These are phyloP conservation scores for Globisporangium acanthophoron DNA, from an alignment of 352 stramenopile species.

Conservation along the genomic window DNA sequence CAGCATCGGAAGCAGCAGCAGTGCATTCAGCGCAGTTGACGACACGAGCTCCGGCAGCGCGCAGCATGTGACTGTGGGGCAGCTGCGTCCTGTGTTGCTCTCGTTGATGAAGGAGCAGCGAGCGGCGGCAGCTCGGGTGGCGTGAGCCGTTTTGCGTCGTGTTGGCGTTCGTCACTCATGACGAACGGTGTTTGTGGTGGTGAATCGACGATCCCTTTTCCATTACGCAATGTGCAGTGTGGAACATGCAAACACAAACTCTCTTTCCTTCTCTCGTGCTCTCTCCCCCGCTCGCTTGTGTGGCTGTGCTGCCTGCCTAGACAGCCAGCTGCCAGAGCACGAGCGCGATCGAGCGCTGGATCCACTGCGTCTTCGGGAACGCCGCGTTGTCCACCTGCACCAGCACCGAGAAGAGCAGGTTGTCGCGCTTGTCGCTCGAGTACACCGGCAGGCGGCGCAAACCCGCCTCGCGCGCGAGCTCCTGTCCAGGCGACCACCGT, in stretches of 20 bases:
- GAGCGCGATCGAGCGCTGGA: constrained; percentile 77
- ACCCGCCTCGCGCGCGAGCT: constrained; percentile 17
- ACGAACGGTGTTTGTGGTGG: background rate
- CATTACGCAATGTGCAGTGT: background rate
- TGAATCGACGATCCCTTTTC: background rate
- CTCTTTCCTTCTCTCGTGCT: background rate
- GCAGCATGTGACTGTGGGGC: constrained; percentile 34
- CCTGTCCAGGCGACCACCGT: constrained; percentile 45
- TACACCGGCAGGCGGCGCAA: constrained; percentile 80
- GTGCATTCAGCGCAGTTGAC: background rate
- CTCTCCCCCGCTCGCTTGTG: background rate
- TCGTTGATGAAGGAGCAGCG: constrained; percentile 32
- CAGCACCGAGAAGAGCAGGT: constrained; percentile 80
- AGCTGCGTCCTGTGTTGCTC: constrained; percentile 38
- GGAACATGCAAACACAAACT: constrained; percentile 8
- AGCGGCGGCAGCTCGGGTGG: background rate
- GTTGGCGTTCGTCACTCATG: background rate
- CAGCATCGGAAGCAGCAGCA: background rate
- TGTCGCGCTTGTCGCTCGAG: constrained; percentile 62
- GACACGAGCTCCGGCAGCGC: constrained; percentile 8
- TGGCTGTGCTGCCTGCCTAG: constrained; percentile 8
- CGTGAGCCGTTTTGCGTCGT: background rate
- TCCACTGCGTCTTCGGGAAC: constrained; percentile 65
- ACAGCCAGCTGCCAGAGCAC: constrained; percentile 66
- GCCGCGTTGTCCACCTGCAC: constrained; percentile 43